These are phyloP conservation scores for Pouteria campechiana DNA, from an alignment of 179 eudicot species.

Conservation along the genomic window DNA sequence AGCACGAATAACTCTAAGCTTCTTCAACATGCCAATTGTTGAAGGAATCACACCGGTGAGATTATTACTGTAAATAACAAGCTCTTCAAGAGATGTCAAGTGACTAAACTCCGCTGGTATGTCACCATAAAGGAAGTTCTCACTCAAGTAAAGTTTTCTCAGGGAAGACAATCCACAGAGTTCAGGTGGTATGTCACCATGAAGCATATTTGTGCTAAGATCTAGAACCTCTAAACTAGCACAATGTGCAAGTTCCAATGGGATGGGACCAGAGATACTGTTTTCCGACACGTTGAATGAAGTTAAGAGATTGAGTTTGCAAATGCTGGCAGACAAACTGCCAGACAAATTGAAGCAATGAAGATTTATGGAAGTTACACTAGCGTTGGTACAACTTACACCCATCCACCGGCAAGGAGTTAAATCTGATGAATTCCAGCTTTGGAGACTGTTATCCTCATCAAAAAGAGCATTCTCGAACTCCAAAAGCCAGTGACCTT, in stretches of 20 bases:
- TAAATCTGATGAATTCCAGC: slow-evolving; percentile 25
- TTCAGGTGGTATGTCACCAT: slow-evolving; percentile 21
- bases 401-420: slow-evolving; percentile 47
- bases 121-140: slow-evolving; percentile 31
- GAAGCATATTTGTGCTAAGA: slow-evolving; percentile 44
- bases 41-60: slow-evolving; percentile 35
- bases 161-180: slow-evolving; percentile 27
- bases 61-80: slow-evolving; percentile 42
- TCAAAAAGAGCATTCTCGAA: slow-evolving; percentile 30
- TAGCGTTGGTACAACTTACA: slow-evolving; percentile 15
- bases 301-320: slow-evolving; percentile 26
- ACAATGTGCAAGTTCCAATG: slow-evolving; percentile 22
- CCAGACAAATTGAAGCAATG: slow-evolving; percentile 25
- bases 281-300: slow-evolving; percentile 25
- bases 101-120: slow-evolving; percentile 33
- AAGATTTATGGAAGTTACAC: slow-evolving; percentile 29
- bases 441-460: slow-evolving; percentile 24
- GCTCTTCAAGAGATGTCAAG: slow-evolving; percentile 26
- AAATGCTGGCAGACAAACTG: slow-evolving; percentile 24
- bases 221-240: slow-evolving; percentile 26
- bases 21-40: slow-evolving; percentile 23
- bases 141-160: slow-evolving; percentile 31
- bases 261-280: slow-evolving; percentile 43
- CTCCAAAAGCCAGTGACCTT: slow-evolving; percentile 36
- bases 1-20: slow-evolving; percentile 31